These are phyloP conservation scores for Withania somnifera DNA, from an alignment of 305 asterid genomes.

Conservation along the genomic window DNA sequence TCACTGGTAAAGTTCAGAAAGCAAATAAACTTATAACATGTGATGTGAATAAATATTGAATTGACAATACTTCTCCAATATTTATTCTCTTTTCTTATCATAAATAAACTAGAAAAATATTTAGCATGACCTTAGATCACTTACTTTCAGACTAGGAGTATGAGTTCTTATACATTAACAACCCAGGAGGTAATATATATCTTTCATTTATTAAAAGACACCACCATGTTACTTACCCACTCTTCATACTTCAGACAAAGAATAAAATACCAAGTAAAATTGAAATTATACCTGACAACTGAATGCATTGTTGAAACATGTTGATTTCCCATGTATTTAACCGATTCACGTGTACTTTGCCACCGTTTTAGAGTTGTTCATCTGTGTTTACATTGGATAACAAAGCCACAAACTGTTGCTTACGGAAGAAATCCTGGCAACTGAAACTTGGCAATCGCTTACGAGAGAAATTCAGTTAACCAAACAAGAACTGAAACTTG, in stretches of 20 bases:
- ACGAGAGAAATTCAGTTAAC: background rate
- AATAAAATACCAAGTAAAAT: background rate
- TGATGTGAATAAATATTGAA: background rate
- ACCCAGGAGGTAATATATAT: background rate
- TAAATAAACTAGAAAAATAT: background rate
- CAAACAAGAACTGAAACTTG: background rate
- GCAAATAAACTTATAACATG: background rate
- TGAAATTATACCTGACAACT: slow-evolving; percentile 47
- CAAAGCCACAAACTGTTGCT: background rate
- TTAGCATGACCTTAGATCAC: background rate
- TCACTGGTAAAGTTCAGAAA: slow-evolving; percentile 44
- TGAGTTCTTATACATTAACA: background rate
- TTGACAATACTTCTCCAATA: background rate
- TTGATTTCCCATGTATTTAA: slow-evolving; percentile 44
- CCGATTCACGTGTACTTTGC: slow-evolving; percentile 37
- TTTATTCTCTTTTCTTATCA: background rate
- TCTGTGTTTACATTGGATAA: slow-evolving; percentile 39
- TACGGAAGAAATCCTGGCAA: background rate
- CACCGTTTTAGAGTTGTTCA: slow-evolving; percentile 40
- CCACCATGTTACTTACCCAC: background rate
- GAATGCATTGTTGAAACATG: slow-evolving; percentile 36
- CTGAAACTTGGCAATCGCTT: no score
- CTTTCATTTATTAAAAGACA: background rate
- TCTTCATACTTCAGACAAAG: background rate
- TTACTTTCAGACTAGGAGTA: background rate